These are phyloP conservation scores for Paracoccidioides brasiliensis DNA, from an alignment of 2,329 filamentous ascomycete species.

Conservation along the genomic window DNA sequence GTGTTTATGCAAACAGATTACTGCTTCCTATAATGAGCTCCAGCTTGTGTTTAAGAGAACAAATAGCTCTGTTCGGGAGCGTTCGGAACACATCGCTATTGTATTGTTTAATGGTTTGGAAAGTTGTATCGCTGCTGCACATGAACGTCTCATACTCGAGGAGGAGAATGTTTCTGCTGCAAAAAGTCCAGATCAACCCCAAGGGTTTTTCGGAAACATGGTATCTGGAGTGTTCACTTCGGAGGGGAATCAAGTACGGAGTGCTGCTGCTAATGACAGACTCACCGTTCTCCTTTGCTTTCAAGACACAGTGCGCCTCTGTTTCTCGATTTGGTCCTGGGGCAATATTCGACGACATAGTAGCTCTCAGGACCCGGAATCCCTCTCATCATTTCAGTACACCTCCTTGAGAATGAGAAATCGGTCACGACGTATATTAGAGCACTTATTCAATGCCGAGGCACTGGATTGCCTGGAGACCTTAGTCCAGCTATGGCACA, in stretches of 20 bases:
- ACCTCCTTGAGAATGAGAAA: slow-evolving; percentile 87
- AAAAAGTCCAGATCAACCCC: slow-evolving; percentile 71
- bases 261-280: slow-evolving; percentile 79
- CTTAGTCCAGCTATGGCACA: slow-evolving; percentile 70
- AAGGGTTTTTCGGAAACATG: slow-evolving; percentile 88
- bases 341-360: slow-evolving; percentile 42
- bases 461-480: slow-evolving; percentile 89
- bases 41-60: slow-evolving; percentile 36
- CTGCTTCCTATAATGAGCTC: slow-evolving; percentile 56
- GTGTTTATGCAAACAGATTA: slow-evolving; percentile 71
- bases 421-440: slow-evolving; percentile 70
- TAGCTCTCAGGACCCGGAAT: slow-evolving; percentile 48
- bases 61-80: slow-evolving; percentile 26
- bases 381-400: slow-evolving; percentile 72
- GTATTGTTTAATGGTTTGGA: slow-evolving; percentile 88
- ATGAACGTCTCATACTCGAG: slow-evolving; percentile 66
- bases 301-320: slow-evolving; percentile 85
- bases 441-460: slow-evolving; percentile 86
- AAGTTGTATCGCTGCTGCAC: slow-evolving; percentile 73
- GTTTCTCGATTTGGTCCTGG: slow-evolving; percentile 94
- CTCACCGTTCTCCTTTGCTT: slow-evolving; percentile 92
- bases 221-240: slow-evolving; percentile 79
- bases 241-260: slow-evolving; percentile 63
- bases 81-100: slow-evolving; percentile 51
- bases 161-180: slow-evolving; percentile 54